These are phyloP conservation scores for Backusella parvicylindrica DNA, from an alignment of 192 early-diverging fungal genomes.

Conservation along the genomic window DNA sequence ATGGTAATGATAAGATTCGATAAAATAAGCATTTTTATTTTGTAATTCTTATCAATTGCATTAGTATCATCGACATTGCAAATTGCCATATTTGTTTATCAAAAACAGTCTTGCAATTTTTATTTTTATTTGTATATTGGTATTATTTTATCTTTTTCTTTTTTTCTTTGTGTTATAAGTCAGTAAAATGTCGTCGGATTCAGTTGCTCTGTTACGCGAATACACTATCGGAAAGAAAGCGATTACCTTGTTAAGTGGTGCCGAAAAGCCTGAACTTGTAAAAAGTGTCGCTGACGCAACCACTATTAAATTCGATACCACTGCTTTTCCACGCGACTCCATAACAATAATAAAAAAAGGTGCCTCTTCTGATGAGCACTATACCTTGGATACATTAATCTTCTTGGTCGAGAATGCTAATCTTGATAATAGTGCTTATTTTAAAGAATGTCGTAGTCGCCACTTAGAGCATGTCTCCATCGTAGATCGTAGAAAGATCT, in stretches of 20 bases:
- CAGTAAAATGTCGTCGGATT: conserved; percentile 18
- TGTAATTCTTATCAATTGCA: neutral
- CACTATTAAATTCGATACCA: conserved; percentile 55
- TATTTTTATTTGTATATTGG: neutral
- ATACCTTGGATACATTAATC: conserved; percentile 69
- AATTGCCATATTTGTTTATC: neutral
- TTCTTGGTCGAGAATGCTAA: conserved; percentile 64
- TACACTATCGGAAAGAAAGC: conserved; percentile 53
- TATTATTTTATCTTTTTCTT: neutral
- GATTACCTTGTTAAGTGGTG: conserved; percentile 45
- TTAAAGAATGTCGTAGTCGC: conserved; percentile 55
- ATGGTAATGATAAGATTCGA: too few relatives aligned
- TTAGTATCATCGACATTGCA: neutral
- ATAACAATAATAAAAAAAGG: conserved; percentile 54
- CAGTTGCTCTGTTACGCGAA: conserved; percentile 58
- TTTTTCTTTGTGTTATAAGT: neutral
- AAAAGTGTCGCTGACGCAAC: conserved; percentile 42
- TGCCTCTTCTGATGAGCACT: conserved; percentile 53
- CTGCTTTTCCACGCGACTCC: conserved; percentile 52
- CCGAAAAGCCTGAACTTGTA: conserved; percentile 37
- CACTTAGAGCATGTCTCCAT: conserved; percentile 67
- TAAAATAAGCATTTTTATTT: neutral
- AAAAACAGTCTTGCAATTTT: neutral
- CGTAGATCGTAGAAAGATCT: conserved; percentile 65
- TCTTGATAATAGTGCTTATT: conserved; percentile 69